phyloP scores from a whole-genome alignment of 2,329 filamentous ascomycete species.

The Calonectria honghensis region DNA sequence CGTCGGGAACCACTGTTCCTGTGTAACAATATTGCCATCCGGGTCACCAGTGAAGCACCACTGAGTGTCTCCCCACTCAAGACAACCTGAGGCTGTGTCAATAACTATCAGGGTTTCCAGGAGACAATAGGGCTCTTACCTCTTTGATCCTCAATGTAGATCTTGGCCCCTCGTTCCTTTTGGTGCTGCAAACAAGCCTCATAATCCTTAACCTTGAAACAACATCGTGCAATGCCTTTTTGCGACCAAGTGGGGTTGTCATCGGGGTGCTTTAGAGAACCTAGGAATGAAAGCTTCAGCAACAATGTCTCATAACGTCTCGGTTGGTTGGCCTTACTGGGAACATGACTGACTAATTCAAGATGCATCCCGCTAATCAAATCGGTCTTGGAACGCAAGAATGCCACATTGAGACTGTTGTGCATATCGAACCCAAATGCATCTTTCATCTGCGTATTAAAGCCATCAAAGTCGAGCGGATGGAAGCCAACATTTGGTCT shows the following conservation, averaged over 20 bases:
- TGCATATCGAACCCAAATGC: conserved; percentile 11
- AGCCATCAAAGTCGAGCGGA: conserved; percentile 1
- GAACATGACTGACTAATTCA: neutral
- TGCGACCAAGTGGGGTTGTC: neutral
- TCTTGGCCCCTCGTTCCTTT: conserved; percentile 2
- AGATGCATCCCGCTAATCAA: neutral
- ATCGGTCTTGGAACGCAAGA: neutral
- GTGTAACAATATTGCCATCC: conserved; percentile 4
- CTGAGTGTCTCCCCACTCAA: conserved; percentile 8
- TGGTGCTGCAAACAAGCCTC: conserved; percentile 8
- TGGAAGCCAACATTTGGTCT: conserved; percentile 2
- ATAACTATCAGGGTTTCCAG: neutral
- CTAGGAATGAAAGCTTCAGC: neutral
- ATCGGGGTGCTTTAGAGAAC: conserved; percentile 1
- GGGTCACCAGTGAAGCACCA: conserved; percentile 15
- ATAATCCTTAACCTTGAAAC: neutral
- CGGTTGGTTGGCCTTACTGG: neutral
- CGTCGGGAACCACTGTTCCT: neutral
- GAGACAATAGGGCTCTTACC: neutral
- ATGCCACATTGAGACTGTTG: conserved; percentile 4
- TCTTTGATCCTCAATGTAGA: neutral
- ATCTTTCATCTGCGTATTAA: conserved; percentile 16
- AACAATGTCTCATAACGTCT: neutral
- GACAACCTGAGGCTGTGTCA: neutral
- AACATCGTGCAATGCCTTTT: conserved; percentile 5